Conservation (phyloP, 1,139 yeast species). For the Hemisphaericaspora xylanilytica region DNA sequence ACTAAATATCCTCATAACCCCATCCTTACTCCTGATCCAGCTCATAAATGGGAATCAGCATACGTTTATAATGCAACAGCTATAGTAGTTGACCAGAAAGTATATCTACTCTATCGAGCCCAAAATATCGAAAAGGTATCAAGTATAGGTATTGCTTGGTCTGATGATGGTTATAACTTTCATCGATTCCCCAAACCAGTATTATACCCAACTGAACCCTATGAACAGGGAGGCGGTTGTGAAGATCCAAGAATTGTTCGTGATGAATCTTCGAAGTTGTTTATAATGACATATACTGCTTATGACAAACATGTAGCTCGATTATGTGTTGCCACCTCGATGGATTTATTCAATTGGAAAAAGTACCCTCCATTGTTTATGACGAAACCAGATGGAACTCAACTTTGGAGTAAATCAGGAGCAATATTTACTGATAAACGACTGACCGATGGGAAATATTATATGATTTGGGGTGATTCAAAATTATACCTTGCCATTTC, state of each 20-base stretch:
- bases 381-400: conserved; percentile 29
- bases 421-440: conserved; percentile 38
- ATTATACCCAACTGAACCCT: conserved; percentile 36
- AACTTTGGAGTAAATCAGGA: conserved; percentile 46
- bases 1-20: conserved; percentile 36
- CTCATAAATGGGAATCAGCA: conserved; percentile 39
- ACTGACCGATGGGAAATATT: conserved; percentile 33
- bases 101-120: conserved; percentile 41
- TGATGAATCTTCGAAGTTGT: conserved; percentile 34
- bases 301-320: conserved; percentile 37
- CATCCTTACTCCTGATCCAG: conserved; percentile 40
- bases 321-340: conserved; percentile 42
- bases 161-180: conserved; percentile 38
- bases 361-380: conserved; percentile 40
- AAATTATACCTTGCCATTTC: conserved; percentile 39
- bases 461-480: conserved; percentile 49
- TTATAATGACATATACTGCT: conserved; percentile 45
- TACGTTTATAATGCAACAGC: conserved; percentile 47
- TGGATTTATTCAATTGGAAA: conserved; percentile 39
- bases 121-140: conserved; percentile 37
- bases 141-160: conserved; percentile 44
- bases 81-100: conserved; percentile 39
- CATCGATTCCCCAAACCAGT: conserved; percentile 33
- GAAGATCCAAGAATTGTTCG: conserved; percentile 47
- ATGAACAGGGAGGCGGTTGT: conserved; percentile 44